Evolutionary conservation across 306 rosid genomes (phyloP), one percentile per base, ranked within the genome.

Genomic region (Pterocarpus santalinus): DNA sequence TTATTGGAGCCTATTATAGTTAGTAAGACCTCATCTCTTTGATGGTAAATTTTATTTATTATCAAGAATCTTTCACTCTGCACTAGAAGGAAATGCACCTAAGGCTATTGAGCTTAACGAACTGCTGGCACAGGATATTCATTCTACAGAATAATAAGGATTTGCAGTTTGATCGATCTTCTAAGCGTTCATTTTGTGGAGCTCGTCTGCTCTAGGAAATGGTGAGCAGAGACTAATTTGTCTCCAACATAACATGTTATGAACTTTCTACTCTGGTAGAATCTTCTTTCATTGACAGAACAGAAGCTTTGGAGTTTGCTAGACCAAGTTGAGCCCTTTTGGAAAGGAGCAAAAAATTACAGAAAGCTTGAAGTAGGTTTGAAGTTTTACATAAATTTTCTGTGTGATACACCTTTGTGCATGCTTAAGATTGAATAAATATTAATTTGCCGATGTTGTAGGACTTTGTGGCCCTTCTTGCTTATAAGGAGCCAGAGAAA

Each of bases 381-480:
- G n/a, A n/a, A n/a, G n/a, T n/a, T n/a, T n/a, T n/a, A n/a, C n/a
- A 38, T 41, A 30, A 0, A 7, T 49, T 38, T 71, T 14, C 30
- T 17, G 47, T 8, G 16, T n/a, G n/a, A n/a, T n/a, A n/a, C n/a
- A n/a, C 4, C 16, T 58, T 52, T 56, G 36, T 55, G 44, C 4
- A 1, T 65, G 71, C 33, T 39, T 66, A 14, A 36, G 33, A 66
- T 66, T 65, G 32, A 65, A 73, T 69, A 57, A 61, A 34, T 70
- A 13, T 36, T 8, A 72, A 72, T 36, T 39, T 83, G 76, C 56
- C 56, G 34, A 52, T 78, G 33, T 44, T 84, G 75, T 85, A 95
- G 98, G 96, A 93, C 80, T 88, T 89, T 67, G 87, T 93, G 87
- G 92, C 97, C 61, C 90, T 95, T 85, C 94, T 95, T 81, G 98